Evolutionary conservation across 768 basidiomycete species (phyloP).

Genomic region (Strobilomyces echinocephalus): DNA sequence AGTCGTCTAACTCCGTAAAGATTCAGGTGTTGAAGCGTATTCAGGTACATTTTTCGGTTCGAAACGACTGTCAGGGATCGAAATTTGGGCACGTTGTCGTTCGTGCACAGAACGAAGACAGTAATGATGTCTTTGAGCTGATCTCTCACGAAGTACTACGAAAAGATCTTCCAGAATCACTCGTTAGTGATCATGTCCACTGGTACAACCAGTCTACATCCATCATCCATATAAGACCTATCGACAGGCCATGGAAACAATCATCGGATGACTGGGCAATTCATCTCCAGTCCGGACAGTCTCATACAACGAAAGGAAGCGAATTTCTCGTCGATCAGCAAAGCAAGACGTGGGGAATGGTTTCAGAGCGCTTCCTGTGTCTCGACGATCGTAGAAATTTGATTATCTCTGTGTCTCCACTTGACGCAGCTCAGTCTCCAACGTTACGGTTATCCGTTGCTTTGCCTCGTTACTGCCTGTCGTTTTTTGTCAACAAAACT

Average conservation of each 20-base stretch:
- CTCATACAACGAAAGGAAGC: background rate
- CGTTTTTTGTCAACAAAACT: background rate
- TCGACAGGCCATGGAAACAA: background rate
- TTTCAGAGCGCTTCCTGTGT: background rate
- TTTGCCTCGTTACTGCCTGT: background rate
- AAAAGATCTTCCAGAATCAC: background rate
- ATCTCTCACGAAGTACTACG: background rate
- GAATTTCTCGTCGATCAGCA: background rate
- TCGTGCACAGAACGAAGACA: background rate
- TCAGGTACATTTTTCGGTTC: background rate
- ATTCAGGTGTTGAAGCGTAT: background rate
- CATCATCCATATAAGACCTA: background rate
- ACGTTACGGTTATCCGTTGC: background rate
- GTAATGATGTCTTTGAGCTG: background rate
- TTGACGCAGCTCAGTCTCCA: background rate
- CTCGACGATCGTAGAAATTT: background rate
- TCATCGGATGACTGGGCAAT: background rate
- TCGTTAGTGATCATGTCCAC: background rate
- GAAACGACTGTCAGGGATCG: background rate
- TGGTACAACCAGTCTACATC: background rate
- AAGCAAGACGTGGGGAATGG: background rate
- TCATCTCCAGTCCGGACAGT: background rate
- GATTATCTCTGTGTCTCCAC: background rate
- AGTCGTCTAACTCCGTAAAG: background rate
- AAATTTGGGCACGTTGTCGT: background rate